phyloP scores from a whole-genome alignment of 352 stramenopile species.

The Phytophthora ohioensis region DNA sequence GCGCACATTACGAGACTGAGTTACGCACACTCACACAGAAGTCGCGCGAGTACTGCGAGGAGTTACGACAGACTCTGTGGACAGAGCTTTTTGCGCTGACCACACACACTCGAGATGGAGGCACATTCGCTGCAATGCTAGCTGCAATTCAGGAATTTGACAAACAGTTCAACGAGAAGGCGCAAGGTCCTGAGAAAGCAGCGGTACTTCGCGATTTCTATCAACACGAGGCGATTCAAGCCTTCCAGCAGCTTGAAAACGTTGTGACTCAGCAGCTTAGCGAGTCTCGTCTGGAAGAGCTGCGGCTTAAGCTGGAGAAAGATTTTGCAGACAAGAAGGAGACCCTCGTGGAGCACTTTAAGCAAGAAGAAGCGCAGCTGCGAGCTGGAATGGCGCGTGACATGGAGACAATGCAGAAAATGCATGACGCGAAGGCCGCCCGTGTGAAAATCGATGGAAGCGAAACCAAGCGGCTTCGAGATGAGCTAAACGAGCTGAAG shows the following conservation, averaged over 20 bases:
- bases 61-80: slow-evolving; percentile 55
- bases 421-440: slow-evolving; percentile 61
- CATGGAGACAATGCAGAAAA: slow-evolving; percentile 75
- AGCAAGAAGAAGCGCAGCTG: slow-evolving; percentile 69
- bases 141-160: slow-evolving; percentile 66
- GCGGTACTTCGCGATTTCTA: slow-evolving; percentile 70
- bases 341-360: slow-evolving; percentile 70
- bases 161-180: slow-evolving; percentile 49
- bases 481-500: slow-evolving; percentile 52
- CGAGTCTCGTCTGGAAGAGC: slow-evolving; percentile 57
- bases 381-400: slow-evolving; percentile 65
- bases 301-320: slow-evolving; percentile 61
- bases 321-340: slow-evolving; percentile 73
- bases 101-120: slow-evolving; percentile 12
- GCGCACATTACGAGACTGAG: slow-evolving; percentile 49
- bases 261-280: slow-evolving; percentile 62
- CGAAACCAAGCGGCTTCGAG: slow-evolving; percentile 59
- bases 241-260: slow-evolving; percentile 64
- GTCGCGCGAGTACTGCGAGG: slow-evolving; percentile 63
- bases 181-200: slow-evolving; percentile 61
- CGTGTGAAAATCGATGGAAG: slow-evolving; percentile 75
- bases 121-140: slow-evolving; percentile 54
- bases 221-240: slow-evolving; percentile 55
- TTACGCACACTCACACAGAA: slow-evolving; percentile 47
- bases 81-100: slow-evolving; percentile 31